Conservation (phyloP, 176 grass and related monocot species). For the Ananas comosus region DNA sequence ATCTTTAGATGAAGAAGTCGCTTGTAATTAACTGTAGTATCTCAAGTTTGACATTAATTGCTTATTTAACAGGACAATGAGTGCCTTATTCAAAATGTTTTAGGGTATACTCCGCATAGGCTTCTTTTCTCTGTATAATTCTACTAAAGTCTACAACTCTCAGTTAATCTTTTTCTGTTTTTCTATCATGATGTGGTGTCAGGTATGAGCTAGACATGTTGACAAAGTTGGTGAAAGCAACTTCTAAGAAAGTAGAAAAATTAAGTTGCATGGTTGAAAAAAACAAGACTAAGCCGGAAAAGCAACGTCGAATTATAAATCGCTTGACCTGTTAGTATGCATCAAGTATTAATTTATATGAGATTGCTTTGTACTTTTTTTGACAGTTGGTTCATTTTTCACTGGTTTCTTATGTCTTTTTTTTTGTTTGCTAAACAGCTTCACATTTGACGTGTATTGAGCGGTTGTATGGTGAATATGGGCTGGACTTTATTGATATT, state of each 20-base stretch:
- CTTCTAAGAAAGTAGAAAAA: slow-evolving; percentile 76
- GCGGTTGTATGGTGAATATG: slow-evolving; percentile 86
- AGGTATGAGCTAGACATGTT: slow-evolving; percentile 98
- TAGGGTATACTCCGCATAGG: no score
- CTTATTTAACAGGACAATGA: no score
- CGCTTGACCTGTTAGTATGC: slow-evolving; percentile 47
- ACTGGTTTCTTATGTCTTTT: not conserved
- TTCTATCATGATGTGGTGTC: slow-evolving; percentile 7
- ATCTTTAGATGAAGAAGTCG: no score
- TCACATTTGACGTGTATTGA: slow-evolving; percentile 87
- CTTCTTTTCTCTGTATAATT: no score
- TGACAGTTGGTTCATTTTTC: not conserved
- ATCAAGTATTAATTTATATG: not conserved
- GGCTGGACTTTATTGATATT: slow-evolving; percentile 90
- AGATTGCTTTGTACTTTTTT: not conserved
- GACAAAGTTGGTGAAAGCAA: slow-evolving; percentile 79
- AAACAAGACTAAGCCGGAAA: slow-evolving; percentile 75
- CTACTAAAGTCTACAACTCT: not conserved
- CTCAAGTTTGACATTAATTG: no score
- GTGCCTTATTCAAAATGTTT: no score
- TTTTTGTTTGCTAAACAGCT: slow-evolving; percentile 21
- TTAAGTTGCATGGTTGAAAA: slow-evolving; percentile 87
- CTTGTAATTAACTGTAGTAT: no score
- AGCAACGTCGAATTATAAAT: slow-evolving; percentile 54
- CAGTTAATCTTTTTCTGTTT: not conserved